phyloP scores from a whole-genome alignment of 352 stramenopile genomes.

The Phytophthora meadii region DNA sequence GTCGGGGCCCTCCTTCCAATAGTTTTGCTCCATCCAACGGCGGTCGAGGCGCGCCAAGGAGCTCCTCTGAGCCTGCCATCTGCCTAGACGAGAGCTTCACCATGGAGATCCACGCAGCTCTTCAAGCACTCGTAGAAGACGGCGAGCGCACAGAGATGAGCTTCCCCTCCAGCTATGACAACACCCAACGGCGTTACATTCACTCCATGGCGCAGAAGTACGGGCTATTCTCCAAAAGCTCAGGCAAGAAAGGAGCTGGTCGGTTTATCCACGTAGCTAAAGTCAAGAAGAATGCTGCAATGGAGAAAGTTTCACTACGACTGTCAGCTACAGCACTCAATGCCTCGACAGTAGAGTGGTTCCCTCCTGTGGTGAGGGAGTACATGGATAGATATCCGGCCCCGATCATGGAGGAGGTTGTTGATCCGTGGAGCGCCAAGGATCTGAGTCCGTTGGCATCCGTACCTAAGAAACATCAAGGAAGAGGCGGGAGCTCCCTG shows the following conservation, averaged over 20 bases:
- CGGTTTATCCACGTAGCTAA: conserved; percentile 85
- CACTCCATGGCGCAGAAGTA: conserved; percentile 84
- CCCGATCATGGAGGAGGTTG: not conserved
- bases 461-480: conserved; percentile 20
- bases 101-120: conserved; percentile 64
- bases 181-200: conserved; percentile 83
- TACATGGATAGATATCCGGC: conserved; percentile 59
- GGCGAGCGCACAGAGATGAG: conserved; percentile 61
- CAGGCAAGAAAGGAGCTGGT: conserved; percentile 59
- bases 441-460: conserved; percentile 23
- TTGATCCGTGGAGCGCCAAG: conserved; percentile 44
- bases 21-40: conserved; percentile 11
- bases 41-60: conserved; percentile 2
- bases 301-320: conserved; percentile 73
- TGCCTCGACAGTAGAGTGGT: conserved; percentile 39
- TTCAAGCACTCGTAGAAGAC: conserved; percentile 76
- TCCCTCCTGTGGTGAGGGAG: conserved; percentile 46
- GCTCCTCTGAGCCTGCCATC: conserved; percentile 37
- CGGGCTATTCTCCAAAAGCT: conserved; percentile 85
- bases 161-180: conserved; percentile 74
- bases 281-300: conserved; percentile 84
- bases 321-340: conserved; percentile 47
- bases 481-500: conserved; percentile 23
- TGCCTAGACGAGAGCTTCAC: conserved; percentile 76
- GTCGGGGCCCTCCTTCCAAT: conserved; percentile 19